Percentiles rank a stretch among this genome's conserved stretches.
Conservation (phyloP, 305 asterid genomes). For the Nicotiana rustica region DNA sequence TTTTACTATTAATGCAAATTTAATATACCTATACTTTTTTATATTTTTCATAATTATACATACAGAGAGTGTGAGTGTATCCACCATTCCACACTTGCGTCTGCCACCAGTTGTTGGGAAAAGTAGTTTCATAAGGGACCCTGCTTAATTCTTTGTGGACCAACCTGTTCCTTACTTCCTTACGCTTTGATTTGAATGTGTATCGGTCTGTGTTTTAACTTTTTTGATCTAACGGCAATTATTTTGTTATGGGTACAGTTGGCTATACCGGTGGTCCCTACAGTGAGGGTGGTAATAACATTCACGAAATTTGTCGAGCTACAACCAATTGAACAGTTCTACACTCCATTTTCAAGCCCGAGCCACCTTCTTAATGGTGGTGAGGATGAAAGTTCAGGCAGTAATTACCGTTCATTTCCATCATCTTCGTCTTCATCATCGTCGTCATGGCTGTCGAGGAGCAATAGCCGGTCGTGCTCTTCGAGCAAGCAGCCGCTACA, state of each 20-base stretch:
- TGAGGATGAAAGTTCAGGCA: constrained; percentile 44
- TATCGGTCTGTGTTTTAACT: background rate
- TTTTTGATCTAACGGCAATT: background rate
- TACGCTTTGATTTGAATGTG: background rate
- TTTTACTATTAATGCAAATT: background rate
- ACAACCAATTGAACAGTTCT: constrained; percentile 69
- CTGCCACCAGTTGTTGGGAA: background rate
- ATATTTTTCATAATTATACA: background rate
- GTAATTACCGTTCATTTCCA: constrained; percentile 50
- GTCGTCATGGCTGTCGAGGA: constrained; percentile 61
- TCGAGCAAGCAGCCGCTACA: constrained; percentile 39
- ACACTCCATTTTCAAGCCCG: constrained; percentile 90
- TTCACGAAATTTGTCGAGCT: constrained; percentile 86
- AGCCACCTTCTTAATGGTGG: constrained; percentile 47
- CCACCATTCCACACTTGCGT: background rate
- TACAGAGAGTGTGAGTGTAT: constrained; percentile 7
- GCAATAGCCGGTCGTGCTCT: constrained; percentile 46
- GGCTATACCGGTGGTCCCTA: constrained; percentile 94
- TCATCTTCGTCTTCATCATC: constrained; percentile 36
- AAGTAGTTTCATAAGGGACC: constrained; percentile 12
- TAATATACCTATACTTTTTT: background rate
- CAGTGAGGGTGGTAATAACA: constrained; percentile 88
- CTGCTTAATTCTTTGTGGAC: background rate
- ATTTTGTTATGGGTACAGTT: constrained; percentile 55
- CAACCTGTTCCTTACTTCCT: constrained; percentile 13